These are phyloP conservation scores for Rhipidocladum racemiflorum DNA, from an alignment of 176 grass and related monocot species.

Conservation along the genomic window DNA sequence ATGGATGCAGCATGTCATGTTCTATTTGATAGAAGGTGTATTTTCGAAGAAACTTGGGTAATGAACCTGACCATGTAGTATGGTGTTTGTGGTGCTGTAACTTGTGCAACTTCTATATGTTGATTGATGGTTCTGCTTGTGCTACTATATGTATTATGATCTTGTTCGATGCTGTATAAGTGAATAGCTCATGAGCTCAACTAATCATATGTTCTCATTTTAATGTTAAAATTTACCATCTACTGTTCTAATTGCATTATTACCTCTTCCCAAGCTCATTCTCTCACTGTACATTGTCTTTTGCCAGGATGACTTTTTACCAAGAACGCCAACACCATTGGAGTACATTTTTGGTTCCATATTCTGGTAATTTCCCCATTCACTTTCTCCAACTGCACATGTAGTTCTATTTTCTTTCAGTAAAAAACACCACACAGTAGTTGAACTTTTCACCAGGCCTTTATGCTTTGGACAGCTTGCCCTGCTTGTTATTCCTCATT, in stretches of 20 bases:
- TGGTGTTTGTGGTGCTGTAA: background rate
- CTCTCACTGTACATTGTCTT: background rate
- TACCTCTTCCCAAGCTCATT: background rate
- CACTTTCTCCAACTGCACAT: constrained; percentile 29
- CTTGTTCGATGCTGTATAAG: constrained; percentile 15
- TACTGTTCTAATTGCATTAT: background rate
- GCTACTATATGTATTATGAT: background rate
- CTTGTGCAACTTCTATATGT: constrained; percentile 17
- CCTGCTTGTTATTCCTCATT: constrained; percentile 82
- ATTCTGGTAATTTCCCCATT: constrained; percentile 59
- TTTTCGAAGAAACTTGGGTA: background rate
- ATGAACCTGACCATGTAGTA: background rate
- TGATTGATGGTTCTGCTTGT: background rate
- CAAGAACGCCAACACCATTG: constrained; percentile 90
- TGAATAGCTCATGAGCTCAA: background rate
- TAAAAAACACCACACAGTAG: constrained; percentile 3
- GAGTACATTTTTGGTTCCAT: constrained; percentile 92
- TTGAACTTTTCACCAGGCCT: constrained; percentile 46
- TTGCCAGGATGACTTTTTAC: constrained; percentile 95
- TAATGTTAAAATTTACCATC: constrained; percentile 8
- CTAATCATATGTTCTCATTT: background rate
- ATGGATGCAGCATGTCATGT: background rate
- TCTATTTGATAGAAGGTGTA: background rate
- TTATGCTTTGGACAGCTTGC: constrained; percentile 89
- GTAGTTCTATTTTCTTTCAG: background rate